A percentile compares a stretch with the other conserved stretches of the same genome.
Evolutionary conservation across 805 yeast genomes (phyloP).

Genomic region (Isabelozyma rhagii): DNA sequence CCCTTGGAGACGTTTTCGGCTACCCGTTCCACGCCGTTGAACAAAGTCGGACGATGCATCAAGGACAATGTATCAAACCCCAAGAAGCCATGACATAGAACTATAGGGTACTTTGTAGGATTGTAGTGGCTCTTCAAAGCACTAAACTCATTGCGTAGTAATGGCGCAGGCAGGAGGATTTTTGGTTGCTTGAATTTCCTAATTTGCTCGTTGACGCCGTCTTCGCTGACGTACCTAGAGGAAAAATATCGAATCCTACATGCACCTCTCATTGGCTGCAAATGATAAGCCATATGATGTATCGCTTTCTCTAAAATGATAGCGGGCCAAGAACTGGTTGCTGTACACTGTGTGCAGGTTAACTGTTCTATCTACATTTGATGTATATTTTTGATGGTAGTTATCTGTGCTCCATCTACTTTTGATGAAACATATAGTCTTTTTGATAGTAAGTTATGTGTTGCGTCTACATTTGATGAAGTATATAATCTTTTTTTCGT

Average conservation of each 20-base stretch:
- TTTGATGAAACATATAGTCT: too few species aligned
- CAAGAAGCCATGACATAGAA: conserved; percentile 81
- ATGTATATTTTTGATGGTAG: too few species aligned
- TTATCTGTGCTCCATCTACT: too few species aligned
- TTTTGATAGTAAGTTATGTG: too few species aligned
- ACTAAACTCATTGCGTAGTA: conserved; percentile 14
- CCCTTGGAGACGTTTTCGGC: conserved; percentile 14
- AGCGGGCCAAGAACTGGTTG: background rate
- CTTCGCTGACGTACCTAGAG: background rate
- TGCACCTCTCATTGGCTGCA: background rate
- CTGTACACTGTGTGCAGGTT: background rate
- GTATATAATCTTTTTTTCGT: too few species aligned
- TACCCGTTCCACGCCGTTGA: background rate
- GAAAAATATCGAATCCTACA: background rate
- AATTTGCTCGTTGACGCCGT: background rate
- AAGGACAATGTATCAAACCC: conserved; percentile 62
- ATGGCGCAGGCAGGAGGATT: background rate
- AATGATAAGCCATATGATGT: background rate
- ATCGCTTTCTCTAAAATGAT: background rate
- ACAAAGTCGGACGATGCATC: background rate
- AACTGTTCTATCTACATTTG: too few species aligned
- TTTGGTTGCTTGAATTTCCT: background rate
- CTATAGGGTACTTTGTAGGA: conserved; percentile 70
- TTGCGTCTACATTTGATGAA: too few species aligned
- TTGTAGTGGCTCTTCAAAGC: conserved; percentile 38